These are phyloP conservation scores for Tetraselmis striata DNA, from an alignment of 139 green algal genomes.

Conservation along the genomic window DNA sequence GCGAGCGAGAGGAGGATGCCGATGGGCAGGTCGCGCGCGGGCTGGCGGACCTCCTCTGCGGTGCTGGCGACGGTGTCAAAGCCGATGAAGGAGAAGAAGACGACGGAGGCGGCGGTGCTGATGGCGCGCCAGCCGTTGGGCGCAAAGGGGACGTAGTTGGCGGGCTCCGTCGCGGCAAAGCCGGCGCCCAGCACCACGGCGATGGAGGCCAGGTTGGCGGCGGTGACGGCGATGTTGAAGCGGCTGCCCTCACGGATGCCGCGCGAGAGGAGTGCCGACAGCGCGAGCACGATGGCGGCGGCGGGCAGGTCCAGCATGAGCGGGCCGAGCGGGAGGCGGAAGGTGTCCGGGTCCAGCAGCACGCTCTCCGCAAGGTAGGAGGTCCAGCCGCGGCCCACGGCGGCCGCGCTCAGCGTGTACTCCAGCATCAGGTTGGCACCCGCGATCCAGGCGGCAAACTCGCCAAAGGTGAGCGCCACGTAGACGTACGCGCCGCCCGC, in stretches of 20 bases:
- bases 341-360: constrained; percentile 14
- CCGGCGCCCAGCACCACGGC: constrained; percentile 40
- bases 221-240: constrained; percentile 40
- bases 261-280: constrained; percentile 37
- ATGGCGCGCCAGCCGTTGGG: constrained; percentile 43
- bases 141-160: constrained; percentile 48
- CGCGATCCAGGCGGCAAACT: constrained; percentile 60
- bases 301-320: constrained; percentile 40
- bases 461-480: constrained; percentile 64
- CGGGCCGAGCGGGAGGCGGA: constrained; percentile 19
- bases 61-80: constrained; percentile 55
- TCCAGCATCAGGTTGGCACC: constrained; percentile 80
- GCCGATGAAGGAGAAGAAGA: constrained; percentile 41
- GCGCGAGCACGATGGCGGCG: constrained; percentile 31
- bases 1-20: constrained; percentile 49
- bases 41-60: constrained; percentile 58
- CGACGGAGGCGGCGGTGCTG: constrained; percentile 50
- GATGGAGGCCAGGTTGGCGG: constrained; percentile 28
- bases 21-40: constrained; percentile 45
- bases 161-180: constrained; percentile 21
- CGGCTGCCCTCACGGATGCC: constrained; percentile 36
- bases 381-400: constrained; percentile 75
- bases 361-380: constrained; percentile 63
- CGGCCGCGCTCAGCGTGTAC: constrained; percentile 69
- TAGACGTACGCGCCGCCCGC: constrained; percentile 82